These are phyloP conservation scores for Strobilomyces dryophilus DNA, from an alignment of 768 basidiomycete species.

Conservation along the genomic window DNA sequence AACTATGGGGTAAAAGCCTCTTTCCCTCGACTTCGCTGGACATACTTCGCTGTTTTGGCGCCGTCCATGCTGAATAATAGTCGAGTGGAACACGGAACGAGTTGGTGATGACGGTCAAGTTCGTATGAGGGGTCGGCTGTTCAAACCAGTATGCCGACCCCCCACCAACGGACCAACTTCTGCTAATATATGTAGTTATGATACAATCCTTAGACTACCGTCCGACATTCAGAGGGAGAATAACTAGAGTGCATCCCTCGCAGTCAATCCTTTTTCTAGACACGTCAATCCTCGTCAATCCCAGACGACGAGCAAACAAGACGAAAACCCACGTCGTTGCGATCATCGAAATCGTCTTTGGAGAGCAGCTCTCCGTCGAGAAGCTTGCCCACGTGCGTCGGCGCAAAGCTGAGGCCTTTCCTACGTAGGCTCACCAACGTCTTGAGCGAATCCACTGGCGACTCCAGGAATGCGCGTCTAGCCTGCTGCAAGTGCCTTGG, in stretches of 20 bases:
- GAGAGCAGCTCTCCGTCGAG: not conserved
- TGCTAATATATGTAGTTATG: too few species aligned
- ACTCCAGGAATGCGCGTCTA: not conserved
- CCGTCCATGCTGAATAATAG: conserved; percentile 21
- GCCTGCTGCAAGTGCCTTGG: not conserved
- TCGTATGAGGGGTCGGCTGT: not conserved
- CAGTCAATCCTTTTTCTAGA: too few species aligned
- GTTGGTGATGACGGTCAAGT: not conserved
- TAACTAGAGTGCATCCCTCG: too few species aligned
- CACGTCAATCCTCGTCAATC: not conserved
- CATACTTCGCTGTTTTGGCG: conserved; percentile 35
- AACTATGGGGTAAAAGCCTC: not conserved
- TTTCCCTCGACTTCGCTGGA: not conserved
- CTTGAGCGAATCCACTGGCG: not conserved
- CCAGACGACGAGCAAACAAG: not conserved
- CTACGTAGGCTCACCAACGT: not conserved
- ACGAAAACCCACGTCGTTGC: not conserved
- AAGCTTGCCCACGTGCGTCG: not conserved
- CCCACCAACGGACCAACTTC: too few species aligned
- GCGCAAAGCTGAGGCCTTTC: not conserved
- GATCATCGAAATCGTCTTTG: not conserved
- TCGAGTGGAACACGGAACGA: not conserved
- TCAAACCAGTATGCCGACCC: not conserved
- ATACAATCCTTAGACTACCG: too few species aligned
- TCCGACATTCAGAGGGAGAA: too few species aligned